Evolutionary conservation across 2,329 filamentous ascomycete species (phyloP).

Genomic region (Colletotrichum horii): DNA sequence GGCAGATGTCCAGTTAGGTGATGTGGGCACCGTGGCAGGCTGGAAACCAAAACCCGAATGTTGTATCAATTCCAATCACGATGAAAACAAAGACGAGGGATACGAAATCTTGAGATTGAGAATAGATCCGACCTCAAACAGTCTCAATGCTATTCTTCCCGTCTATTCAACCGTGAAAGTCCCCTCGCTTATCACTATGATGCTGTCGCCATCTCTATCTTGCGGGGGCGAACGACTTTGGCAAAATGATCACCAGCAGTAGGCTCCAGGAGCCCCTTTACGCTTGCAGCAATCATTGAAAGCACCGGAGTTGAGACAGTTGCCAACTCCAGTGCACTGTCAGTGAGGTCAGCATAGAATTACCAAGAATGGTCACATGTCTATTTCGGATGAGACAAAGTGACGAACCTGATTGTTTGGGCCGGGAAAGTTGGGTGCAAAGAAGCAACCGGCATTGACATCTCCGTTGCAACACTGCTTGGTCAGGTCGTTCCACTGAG

Average conservation of each 20-base stretch:
- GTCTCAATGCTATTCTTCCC: not conserved
- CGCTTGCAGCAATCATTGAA: not conserved
- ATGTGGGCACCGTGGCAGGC: not conserved
- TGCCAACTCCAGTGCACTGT: not conserved
- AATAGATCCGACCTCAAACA: not conserved
- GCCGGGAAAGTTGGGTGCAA: not conserved
- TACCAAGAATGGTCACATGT: not conserved
- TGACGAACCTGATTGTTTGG: not conserved
- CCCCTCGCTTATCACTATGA: rapidly evolving
- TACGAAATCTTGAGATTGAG: not conserved
- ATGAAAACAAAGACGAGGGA: not conserved
- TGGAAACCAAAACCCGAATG: not conserved
- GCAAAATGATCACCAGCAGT: not conserved
- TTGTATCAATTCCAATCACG: not conserved
- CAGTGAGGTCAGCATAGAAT: not conserved
- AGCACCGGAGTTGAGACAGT: not conserved
- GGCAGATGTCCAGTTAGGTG: not conserved
- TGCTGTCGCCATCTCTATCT: not conserved
- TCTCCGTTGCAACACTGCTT: not conserved
- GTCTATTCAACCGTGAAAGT: not conserved
- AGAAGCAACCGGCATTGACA: not conserved
- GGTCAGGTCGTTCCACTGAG: not conserved
- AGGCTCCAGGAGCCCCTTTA: not conserved
- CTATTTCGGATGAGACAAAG: not conserved
- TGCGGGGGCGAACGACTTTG: not conserved